Conservation (phyloP, 345 rosid species). For the Stellera chamaejasme region DNA sequence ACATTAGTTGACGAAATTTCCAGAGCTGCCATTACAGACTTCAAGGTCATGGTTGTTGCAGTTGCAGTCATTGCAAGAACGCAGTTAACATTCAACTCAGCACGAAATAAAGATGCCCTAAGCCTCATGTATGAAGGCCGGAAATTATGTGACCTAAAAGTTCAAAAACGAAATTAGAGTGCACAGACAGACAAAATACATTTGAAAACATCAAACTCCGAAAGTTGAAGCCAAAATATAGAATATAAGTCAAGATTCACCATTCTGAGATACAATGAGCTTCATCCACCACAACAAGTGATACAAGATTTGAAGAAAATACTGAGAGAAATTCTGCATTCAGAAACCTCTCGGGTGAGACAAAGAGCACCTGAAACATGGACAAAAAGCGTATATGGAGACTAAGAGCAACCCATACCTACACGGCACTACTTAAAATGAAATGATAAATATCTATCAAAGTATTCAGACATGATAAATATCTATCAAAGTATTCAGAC, state of each 20-base stretch:
- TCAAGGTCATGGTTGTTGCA: slow-evolving; percentile 63
- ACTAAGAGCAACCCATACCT: background rate
- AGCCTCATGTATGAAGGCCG: slow-evolving; percentile 97
- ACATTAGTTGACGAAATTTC: slow-evolving; percentile 81
- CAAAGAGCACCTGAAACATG: slow-evolving; percentile 76
- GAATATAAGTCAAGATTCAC: slow-evolving; percentile 33
- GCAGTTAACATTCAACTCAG: slow-evolving; percentile 54
- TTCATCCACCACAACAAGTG: slow-evolving; percentile 94
- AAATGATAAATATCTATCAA: background rate
- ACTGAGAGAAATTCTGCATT: slow-evolving; percentile 67
- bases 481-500: slow-evolving; percentile 20
- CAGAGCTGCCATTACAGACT: slow-evolving; percentile 75
- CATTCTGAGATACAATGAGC: slow-evolving; percentile 98
- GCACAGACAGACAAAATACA: slow-evolving; percentile 1
- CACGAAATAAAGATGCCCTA: slow-evolving; percentile 69
- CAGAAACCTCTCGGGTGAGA: slow-evolving; percentile 88
- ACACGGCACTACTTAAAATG: background rate
- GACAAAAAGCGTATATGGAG: background rate
- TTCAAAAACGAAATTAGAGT: slow-evolving; percentile 7
- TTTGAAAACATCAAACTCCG: slow-evolving; percentile 2
- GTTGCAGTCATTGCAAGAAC: slow-evolving; percentile 99
- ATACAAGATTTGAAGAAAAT: slow-evolving; percentile 40
- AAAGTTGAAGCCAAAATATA: slow-evolving; percentile 8
- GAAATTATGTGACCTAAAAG: slow-evolving; percentile 86
- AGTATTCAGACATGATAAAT: slow-evolving; percentile 20